These are phyloP conservation scores for Polychytrium aggregatum DNA, from an alignment of 192 early-diverging fungal genomes.

Conservation along the genomic window DNA sequence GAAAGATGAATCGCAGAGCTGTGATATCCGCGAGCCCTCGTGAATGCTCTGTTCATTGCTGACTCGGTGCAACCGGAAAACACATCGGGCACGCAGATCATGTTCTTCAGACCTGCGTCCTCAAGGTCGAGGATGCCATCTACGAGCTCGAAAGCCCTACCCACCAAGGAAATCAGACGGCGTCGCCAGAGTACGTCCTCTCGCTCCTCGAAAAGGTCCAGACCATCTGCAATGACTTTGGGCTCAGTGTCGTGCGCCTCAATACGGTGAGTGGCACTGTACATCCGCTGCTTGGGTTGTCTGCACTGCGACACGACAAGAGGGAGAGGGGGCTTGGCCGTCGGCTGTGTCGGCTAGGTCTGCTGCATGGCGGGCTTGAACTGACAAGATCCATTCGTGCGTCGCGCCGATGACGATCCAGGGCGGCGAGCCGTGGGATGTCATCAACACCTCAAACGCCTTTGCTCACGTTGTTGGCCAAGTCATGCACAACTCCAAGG, in stretches of 20 bases:
- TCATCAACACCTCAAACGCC: conserved; percentile 66
- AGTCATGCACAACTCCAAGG: conserved; percentile 81
- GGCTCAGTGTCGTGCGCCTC: conserved; percentile 28
- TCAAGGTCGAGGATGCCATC: conserved; percentile 80
- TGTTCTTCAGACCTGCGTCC: conserved; percentile 74
- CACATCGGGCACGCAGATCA: too few relatives aligned
- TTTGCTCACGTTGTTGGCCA: conserved; percentile 75
- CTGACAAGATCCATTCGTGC: too few relatives aligned
- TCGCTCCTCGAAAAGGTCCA: conserved; percentile 80
- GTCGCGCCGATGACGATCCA: too few relatives aligned
- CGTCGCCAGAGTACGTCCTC: conserved; percentile 82
- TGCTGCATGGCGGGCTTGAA: too few relatives aligned
- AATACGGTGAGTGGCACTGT: conserved; percentile 25
- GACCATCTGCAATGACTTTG: conserved; percentile 31
- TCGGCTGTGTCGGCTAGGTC: too few relatives aligned
- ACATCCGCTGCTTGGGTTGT: conserved; percentile 3
- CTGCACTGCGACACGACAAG: too few relatives aligned
- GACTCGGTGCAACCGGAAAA: too few relatives aligned
- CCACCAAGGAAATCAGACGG: conserved; percentile 73
- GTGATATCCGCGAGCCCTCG: too few relatives aligned
- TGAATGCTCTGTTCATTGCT: too few relatives aligned
- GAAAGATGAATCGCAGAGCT: too few relatives aligned
- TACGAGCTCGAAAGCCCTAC: conserved; percentile 75
- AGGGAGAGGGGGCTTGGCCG: too few relatives aligned
- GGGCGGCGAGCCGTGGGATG: conserved; percentile 74